Evolutionary conservation across 2,329 filamentous ascomycete species (phyloP), one percentile per base, ranked within the genome.

Genomic region (Myriosclerotinia curreyana): DNA sequence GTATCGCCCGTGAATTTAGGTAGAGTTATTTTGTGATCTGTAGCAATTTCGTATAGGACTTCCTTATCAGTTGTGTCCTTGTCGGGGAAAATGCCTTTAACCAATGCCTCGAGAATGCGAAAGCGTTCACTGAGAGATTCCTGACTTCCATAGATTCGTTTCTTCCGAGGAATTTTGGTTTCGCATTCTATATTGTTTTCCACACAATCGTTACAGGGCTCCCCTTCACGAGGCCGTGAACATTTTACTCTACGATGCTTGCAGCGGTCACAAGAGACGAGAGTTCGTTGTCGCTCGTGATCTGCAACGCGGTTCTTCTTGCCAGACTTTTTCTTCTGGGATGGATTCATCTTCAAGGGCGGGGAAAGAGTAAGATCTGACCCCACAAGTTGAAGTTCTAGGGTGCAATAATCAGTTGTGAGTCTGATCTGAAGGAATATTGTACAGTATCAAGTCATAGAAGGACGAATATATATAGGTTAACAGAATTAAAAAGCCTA

Each of bases 101-200:
- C 73, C 51, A 79, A 55, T 20, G 77, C 73, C 66, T 79, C 77
- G 14, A 79, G 72, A 3, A 78, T 77, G 51, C 78, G 72, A 65
- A 78, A 80, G 36, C 78, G 73, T 38, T 77, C 71, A 55, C 77
- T 79, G 51, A 79, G 70, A n/a, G 77, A 78, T 66, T 80, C 78
- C 8, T 79, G 76, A 64, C 78, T 79, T 20, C 78, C 78, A 62
- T 80, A 79, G 14, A 79, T 77, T 42, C 78, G 71, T 48, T 78
- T 77, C 66, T 79, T 79, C 31, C 78, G 75, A 7, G 78, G 78
- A 44, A 79, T 70, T 14, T 77, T 79, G 9, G 75, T 78, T 67
- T 79, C 76, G 69, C 78, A 80, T 42, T 71, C 69, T 34, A 77
- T 75, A 11, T 75, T 75, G 31, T 73, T 74, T 55, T 76, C 71